Evolutionary conservation across 768 basidiomycete genomes (phyloP), one percentile per base, ranked within the genome.

Genomic region (Lentinula guzmanii): DNA sequence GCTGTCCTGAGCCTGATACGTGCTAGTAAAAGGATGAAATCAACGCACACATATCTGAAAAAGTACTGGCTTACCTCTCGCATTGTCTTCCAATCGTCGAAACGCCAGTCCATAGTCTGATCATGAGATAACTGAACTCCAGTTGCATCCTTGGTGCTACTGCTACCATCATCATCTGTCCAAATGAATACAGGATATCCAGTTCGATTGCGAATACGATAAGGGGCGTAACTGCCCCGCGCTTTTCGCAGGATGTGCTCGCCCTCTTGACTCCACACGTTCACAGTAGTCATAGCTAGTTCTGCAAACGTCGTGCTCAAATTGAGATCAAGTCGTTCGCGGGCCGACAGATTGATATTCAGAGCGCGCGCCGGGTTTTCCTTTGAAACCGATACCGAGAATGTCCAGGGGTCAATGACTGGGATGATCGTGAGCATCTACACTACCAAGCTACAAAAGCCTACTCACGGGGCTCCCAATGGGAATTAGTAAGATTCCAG

Each of bases 331-430:
- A 98, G 81, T 7, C 93, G 84, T 63, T 95, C 91, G 64, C 85
- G 81, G 13, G 97, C 91, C 42, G 82, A 80, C 18, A 97, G 65
- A 1, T 79, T 82, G 39, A 91, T 69, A 50, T 78, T 82, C 54
- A 90, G 73, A 33, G 84, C 83, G 31, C 80, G 77, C 0, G 79
- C 75, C 5, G 75, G 61, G 43, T 70, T 75, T 45, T 86, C 83
- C 73, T 79, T 87, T 9, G 75, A 71, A 39, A 84, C 92, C 62
- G 81, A 80, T 52, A 90, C 70, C 9, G 87, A 86, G 65, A 97
- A 90, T 16, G 86, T 89, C 95, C 96, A 99, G 2, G 97, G 97
- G 70, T 99, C 97, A 64, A 96, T 92, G 58, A 99, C 90, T 92
- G 52, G 43, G 6, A 34, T 41, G 13, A 31, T 11, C 59, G n/a